phyloP scores from a whole-genome alignment of 805 yeast species.

The Hanseniaspora lachancei region DNA sequence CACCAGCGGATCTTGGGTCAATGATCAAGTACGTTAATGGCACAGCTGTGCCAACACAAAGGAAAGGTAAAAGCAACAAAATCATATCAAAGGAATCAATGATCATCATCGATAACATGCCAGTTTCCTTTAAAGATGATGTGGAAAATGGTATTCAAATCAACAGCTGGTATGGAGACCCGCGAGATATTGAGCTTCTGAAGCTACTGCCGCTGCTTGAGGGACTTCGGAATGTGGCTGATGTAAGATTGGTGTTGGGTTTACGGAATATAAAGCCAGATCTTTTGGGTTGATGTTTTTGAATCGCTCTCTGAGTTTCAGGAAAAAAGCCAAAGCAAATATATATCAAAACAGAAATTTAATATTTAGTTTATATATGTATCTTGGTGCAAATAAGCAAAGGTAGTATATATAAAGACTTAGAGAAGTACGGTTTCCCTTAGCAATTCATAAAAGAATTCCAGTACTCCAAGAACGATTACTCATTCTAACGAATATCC shows the following conservation, averaged over 20 bases:
- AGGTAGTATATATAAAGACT: no score
- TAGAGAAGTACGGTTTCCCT: no score
- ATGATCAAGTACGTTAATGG: no score
- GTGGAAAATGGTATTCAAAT: conserved; percentile 82
- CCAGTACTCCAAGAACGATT: no score
- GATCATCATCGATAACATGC: conserved; percentile 83
- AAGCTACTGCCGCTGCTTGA: conserved; percentile 68
- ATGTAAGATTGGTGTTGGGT: conserved; percentile 5
- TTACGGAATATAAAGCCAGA: background rate
- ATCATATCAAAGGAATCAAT: conserved; percentile 29
- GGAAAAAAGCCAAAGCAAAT: no score
- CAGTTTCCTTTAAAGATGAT: conserved; percentile 72
- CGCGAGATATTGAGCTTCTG: conserved; percentile 73
- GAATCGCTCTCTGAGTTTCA: no score
- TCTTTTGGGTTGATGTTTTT: background rate
- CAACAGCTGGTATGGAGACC: conserved; percentile 97
- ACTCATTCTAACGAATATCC: no score
- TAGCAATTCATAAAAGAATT: no score
- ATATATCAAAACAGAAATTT: no score
- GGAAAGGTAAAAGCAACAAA: conserved; percentile 17
- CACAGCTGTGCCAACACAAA: background rate
- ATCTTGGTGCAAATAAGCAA: no score
- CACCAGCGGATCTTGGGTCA: background rate
- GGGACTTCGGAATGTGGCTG: conserved; percentile 27
- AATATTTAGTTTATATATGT: no score